phyloP scores from a whole-genome alignment of 192 early-diverging fungal genomes.

The Obelidium mucronatum region DNA sequence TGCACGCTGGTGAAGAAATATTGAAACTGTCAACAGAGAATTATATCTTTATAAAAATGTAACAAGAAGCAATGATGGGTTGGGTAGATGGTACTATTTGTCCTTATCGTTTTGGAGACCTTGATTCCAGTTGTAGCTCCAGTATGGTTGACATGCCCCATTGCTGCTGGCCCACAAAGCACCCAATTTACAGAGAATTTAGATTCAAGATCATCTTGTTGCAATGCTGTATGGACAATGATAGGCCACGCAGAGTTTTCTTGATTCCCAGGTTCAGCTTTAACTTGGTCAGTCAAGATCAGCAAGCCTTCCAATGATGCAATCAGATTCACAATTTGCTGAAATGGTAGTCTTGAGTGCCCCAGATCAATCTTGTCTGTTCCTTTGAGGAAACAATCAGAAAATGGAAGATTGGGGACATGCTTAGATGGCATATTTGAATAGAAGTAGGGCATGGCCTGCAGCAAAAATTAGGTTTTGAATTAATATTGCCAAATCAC shows the following conservation, averaged over 20 bases:
- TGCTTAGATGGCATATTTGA: not conserved
- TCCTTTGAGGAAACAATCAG: not conserved
- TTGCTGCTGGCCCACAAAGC: not conserved
- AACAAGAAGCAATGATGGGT: no score
- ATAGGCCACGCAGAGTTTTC: not conserved
- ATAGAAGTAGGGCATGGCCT: slow-evolving; percentile 1
- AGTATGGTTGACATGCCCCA: not conserved
- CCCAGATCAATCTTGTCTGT: not conserved
- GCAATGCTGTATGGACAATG: no score
- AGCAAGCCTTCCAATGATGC: not conserved
- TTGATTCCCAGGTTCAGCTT: not conserved
- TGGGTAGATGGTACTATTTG: no score
- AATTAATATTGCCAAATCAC: not conserved
- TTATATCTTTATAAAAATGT: no score
- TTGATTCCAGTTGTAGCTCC: not conserved
- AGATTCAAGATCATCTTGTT: not conserved
- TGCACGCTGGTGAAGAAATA: no score
- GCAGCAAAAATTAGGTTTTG: not conserved
- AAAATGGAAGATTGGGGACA: not conserved
- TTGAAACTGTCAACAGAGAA: no score
- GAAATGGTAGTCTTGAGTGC: not conserved
- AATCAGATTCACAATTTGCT: not conserved
- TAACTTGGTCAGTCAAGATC: not conserved
- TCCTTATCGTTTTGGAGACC: no score
- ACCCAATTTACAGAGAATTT: not conserved